These are phyloP conservation scores for Pleurotus salmoneostramineus DNA, from an alignment of 768 basidiomycete species.

Conservation along the genomic window DNA sequence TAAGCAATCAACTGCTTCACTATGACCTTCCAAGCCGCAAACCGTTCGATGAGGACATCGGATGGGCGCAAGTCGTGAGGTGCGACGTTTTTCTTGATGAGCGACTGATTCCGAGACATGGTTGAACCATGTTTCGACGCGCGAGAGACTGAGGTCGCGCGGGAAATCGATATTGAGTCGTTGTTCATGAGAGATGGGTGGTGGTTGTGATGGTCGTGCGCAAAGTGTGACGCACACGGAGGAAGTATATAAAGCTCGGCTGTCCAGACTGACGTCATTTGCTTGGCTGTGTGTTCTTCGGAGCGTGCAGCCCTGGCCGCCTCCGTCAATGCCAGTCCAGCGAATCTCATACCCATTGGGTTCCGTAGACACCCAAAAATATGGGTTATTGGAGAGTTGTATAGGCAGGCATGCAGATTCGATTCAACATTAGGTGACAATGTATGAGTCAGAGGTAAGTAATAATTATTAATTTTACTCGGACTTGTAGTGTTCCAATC, in stretches of 20 bases:
- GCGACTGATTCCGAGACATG: constrained; percentile 73
- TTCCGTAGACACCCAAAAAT: too few species aligned
- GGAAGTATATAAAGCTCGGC: background rate
- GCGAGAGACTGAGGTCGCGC: constrained; percentile 71
- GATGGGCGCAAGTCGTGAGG: constrained; percentile 88
- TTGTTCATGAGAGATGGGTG: constrained; percentile 17
- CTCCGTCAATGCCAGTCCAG: too few species aligned
- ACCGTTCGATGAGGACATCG: constrained; percentile 95
- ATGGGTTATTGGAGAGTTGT: too few species aligned
- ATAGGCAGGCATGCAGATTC: too few species aligned
- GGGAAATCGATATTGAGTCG: constrained; percentile 52
- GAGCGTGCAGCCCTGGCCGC: background rate
- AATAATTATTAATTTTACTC: too few species aligned
- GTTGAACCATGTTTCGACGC: constrained; percentile 64
- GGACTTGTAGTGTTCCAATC: too few species aligned
- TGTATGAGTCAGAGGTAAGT: too few species aligned
- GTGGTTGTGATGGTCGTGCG: background rate
- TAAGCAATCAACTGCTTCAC: constrained; percentile 94
- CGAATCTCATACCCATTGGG: too few species aligned
- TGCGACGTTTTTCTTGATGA: constrained; percentile 93
- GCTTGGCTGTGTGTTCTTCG: background rate
- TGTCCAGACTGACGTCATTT: background rate
- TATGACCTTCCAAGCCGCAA: constrained; percentile 93
- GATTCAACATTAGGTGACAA: too few species aligned
- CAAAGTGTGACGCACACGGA: background rate